phyloP scores from a whole-genome alignment of 1,139 yeast genomes.

The Yamadazyma jaroonii region DNA sequence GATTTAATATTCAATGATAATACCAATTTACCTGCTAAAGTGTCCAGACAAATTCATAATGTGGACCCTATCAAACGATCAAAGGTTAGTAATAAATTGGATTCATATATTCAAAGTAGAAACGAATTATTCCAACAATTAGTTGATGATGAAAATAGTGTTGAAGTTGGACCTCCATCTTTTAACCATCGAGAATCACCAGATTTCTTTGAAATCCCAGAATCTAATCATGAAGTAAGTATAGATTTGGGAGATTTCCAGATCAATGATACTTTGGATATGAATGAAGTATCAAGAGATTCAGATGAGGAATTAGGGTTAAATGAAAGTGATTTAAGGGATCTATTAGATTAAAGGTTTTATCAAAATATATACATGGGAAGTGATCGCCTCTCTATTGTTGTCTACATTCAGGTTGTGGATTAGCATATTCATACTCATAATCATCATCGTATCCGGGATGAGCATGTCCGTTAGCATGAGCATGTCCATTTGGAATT shows the following conservation, averaged over 20 bases:
- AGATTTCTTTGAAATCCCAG: conserved; percentile 4
- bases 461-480: background rate
- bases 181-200: background rate
- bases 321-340: conserved; percentile 32
- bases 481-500: conserved; percentile 1
- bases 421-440: conserved; percentile 10
- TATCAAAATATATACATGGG: conserved; percentile 5
- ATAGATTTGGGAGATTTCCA: conserved; percentile 8
- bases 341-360: conserved; percentile 28
- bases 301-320: conserved; percentile 27
- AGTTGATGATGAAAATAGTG: conserved; percentile 31
- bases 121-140: conserved; percentile 17
- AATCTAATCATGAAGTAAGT: conserved; percentile 1
- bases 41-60: conserved; percentile 15
- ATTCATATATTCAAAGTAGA: conserved; percentile 11
- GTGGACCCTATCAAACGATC: conserved; percentile 35
- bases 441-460: conserved; percentile 1
- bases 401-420: conserved; percentile 42
- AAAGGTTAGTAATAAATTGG: conserved; percentile 9
- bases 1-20: conserved; percentile 18
- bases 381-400: conserved; percentile 21
- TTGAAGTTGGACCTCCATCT: conserved; percentile 31
- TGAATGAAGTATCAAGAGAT: conserved; percentile 2
- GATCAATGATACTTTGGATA: conserved; percentile 10
- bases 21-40: conserved; percentile 22